These are phyloP conservation scores for Nakazawaea pomicola DNA, from an alignment of 805 yeast species.

Conservation along the genomic window DNA sequence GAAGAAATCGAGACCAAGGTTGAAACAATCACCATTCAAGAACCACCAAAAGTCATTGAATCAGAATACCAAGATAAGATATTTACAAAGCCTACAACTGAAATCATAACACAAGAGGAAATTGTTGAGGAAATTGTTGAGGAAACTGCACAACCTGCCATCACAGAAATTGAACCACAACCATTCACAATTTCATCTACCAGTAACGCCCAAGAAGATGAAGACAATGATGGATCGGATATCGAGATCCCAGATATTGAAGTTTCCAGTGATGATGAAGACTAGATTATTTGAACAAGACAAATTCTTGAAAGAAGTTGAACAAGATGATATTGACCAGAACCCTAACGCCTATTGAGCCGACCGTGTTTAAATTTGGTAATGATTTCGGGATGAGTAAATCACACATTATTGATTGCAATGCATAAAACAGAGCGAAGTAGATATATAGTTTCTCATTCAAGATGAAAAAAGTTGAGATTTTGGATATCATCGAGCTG, in stretches of 20 bases:
- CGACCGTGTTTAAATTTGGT: neutral
- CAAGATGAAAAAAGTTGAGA: slow-evolving; percentile 3
- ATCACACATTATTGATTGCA: slow-evolving; percentile 9
- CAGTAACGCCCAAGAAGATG: slow-evolving; percentile 9
- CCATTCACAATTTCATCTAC: no score
- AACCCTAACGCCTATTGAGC: neutral
- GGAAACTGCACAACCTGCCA: neutral
- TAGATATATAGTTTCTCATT: slow-evolving; percentile 6
- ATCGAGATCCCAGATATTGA: slow-evolving; percentile 33
- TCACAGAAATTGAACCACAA: no score
- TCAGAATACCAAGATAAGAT: slow-evolving; percentile 2
- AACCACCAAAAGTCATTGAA: slow-evolving; percentile 14
- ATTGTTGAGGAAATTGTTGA: neutral
- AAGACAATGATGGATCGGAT: slow-evolving; percentile 21
- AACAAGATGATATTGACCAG: neutral
- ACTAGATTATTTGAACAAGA: slow-evolving; percentile 6
- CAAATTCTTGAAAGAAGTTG: neutral
- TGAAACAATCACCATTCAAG: slow-evolving; percentile 7
- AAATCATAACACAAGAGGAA: slow-evolving; percentile 12
- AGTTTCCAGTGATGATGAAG: slow-evolving; percentile 25
- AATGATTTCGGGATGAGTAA: neutral
- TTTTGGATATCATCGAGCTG: neutral
- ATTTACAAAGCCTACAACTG: slow-evolving; percentile 9
- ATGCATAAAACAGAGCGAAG: neutral
- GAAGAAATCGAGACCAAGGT: slow-evolving; percentile 2